Conservation (phyloP, 1,284 basidiomycete genomes). For the Cutaneotrichosporon arboriforme region DNA sequence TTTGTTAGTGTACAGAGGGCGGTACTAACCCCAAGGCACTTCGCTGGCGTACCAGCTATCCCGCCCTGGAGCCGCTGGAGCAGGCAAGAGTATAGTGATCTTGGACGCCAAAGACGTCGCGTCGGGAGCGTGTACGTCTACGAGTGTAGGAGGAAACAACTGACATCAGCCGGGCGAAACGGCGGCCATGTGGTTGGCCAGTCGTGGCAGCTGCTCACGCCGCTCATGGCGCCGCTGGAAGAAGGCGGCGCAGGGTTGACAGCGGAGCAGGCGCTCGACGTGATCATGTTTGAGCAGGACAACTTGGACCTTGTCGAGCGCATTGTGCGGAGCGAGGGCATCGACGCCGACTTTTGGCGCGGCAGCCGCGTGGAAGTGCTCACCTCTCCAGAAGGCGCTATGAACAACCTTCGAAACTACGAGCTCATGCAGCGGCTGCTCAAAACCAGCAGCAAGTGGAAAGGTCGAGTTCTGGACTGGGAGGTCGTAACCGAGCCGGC, state of each 20-base stretch:
- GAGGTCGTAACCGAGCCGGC: neutral
- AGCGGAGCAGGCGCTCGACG: slow-evolving; percentile 43
- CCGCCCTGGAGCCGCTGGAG: slow-evolving; percentile 16
- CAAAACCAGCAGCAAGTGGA: neutral
- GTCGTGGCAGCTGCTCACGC: slow-evolving; percentile 20
- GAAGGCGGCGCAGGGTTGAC: slow-evolving; percentile 33
- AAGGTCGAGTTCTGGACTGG: neutral
- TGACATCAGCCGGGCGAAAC: slow-evolving; percentile 29
- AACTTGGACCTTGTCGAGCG: slow-evolving; percentile 63
- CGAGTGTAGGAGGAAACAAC: too few relatives aligned
- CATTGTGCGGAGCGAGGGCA: slow-evolving; percentile 50
- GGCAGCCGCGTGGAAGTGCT: slow-evolving; percentile 25
- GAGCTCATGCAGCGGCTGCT: slow-evolving; percentile 1
- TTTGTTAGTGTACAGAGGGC: neutral
- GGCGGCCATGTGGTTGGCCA: slow-evolving; percentile 39
- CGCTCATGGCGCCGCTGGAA: slow-evolving; percentile 21
- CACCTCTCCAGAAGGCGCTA: neutral
- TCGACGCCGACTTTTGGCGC: slow-evolving; percentile 31
- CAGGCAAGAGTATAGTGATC: slow-evolving; percentile 27
- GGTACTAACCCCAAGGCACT: neutral
- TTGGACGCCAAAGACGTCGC: slow-evolving; percentile 42
- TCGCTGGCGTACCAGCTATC: slow-evolving; percentile 34
- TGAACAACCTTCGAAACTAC: neutral
- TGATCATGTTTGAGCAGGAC: slow-evolving; percentile 59
- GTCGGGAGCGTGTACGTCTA: slow-evolving; percentile 33